phyloP scores from a whole-genome alignment of 2,329 filamentous ascomycete genomes.

The Graphilbum ipis-grandicollis region DNA sequence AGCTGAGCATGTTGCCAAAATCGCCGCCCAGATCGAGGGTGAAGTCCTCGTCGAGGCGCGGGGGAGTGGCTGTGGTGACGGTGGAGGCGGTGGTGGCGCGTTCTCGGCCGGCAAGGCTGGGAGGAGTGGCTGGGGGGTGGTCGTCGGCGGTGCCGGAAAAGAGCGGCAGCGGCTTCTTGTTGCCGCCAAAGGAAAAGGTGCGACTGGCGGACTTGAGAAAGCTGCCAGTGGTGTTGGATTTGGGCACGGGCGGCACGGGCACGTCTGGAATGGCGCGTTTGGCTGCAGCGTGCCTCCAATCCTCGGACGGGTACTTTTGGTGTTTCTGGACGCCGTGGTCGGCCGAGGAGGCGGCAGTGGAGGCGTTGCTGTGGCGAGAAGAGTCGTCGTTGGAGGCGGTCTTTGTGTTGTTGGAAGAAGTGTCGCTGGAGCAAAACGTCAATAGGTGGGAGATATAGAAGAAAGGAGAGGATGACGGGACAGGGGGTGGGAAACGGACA shows the following conservation, averaged over 20 bases:
- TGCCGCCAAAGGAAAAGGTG: slow-evolving; percentile 41
- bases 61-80: slow-evolving; percentile 33
- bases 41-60: slow-evolving; percentile 27
- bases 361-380: slow-evolving; percentile 43
- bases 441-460: slow-evolving; percentile 6
- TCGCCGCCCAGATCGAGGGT: slow-evolving; percentile 38
- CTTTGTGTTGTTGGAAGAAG: slow-evolving; percentile 44
- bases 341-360: slow-evolving; percentile 42
- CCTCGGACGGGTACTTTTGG: slow-evolving; percentile 13
- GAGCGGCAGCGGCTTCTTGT: slow-evolving; percentile 28
- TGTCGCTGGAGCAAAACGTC: slow-evolving; percentile 25
- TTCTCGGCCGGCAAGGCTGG: slow-evolving; percentile 16
- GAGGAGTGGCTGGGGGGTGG: slow-evolving; percentile 10
- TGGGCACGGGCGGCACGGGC: slow-evolving; percentile 24
- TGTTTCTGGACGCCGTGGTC: slow-evolving; percentile 19
- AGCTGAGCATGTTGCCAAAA: slow-evolving; percentile 38
- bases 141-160: slow-evolving; percentile 16
- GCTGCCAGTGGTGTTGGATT: slow-evolving; percentile 26
- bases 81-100: slow-evolving; percentile 38
- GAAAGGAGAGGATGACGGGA: background rate
- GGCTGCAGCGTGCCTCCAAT: slow-evolving; percentile 18
- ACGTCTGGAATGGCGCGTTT: slow-evolving; percentile 22
- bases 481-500: too few species aligned
- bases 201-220: slow-evolving; percentile 39
- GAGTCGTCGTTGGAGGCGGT: slow-evolving; percentile 41